These are phyloP conservation scores for Cinnamomum chago DNA, from an alignment of 164 flowering plant genomes.

Conservation along the genomic window DNA sequence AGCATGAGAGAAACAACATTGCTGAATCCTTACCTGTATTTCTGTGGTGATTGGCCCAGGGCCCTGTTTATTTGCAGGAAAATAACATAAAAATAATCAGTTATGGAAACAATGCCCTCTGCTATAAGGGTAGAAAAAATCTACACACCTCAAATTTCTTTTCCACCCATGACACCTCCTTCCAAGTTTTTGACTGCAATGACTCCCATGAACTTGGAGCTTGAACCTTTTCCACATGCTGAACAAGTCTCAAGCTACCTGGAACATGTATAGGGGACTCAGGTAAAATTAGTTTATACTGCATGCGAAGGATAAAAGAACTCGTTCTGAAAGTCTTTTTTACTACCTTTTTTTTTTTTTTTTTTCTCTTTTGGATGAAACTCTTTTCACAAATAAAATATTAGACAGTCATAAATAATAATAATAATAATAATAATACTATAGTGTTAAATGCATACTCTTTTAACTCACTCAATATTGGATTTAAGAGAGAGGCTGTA, in stretches of 20 bases:
- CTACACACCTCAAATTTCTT: slow-evolving; percentile 59
- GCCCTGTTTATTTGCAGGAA: slow-evolving; percentile 29
- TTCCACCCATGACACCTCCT: slow-evolving; percentile 63
- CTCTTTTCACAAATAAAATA: too few relatives aligned
- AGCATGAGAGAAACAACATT: neutral
- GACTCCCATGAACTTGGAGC: slow-evolving; percentile 58
- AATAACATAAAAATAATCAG: neutral
- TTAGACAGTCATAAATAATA: too few relatives aligned
- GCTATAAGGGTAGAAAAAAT: neutral
- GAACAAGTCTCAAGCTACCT: slow-evolving; percentile 82
- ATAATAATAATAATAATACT: too few relatives aligned
- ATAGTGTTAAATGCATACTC: too few relatives aligned
- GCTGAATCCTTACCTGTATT: slow-evolving; percentile 46
- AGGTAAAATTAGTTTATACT: too few relatives aligned
- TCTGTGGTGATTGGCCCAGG: slow-evolving; percentile 59
- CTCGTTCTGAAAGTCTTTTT: too few relatives aligned
- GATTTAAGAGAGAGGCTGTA: too few relatives aligned
- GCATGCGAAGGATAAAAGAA: too few relatives aligned
- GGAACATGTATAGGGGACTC: slow-evolving; percentile 13
- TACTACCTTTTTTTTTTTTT: too few relatives aligned
- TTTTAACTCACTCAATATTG: too few relatives aligned
- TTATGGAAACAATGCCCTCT: neutral
- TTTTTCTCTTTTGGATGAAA: too few relatives aligned
- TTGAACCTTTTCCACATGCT: slow-evolving; percentile 67
- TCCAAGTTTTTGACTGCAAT: slow-evolving; percentile 40